These are phyloP conservation scores for Candida sojae DNA, from an alignment of 1,139 yeast species.

Conservation along the genomic window DNA sequence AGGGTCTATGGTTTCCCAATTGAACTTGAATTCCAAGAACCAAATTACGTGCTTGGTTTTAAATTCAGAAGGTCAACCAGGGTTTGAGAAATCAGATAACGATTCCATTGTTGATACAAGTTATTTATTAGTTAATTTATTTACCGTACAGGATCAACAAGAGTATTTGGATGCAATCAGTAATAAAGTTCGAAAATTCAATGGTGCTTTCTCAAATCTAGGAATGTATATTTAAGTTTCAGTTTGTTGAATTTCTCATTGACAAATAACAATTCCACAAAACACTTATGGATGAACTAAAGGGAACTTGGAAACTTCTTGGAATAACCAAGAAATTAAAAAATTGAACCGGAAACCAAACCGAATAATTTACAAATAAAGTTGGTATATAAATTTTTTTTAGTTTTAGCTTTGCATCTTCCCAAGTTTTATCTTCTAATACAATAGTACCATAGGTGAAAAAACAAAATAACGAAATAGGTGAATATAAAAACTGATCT, in stretches of 20 bases:
- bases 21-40: constrained; percentile 17
- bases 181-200: constrained; percentile 33
- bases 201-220: constrained; percentile 32
- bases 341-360: constrained; percentile 97
- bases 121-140: constrained; percentile 20
- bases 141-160: constrained; percentile 16
- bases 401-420: constrained; percentile 64
- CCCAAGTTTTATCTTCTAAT: constrained; percentile 71
- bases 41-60: constrained; percentile 31
- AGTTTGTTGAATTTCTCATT: constrained; percentile 54
- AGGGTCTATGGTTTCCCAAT: constrained; percentile 42
- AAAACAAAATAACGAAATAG: constrained; percentile 77
- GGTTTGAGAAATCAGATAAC: constrained; percentile 46
- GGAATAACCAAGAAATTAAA: constrained; percentile 85
- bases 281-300: constrained; percentile 86
- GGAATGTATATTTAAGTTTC: constrained; percentile 38
- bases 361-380: constrained; percentile 71
- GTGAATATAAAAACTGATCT: constrained; percentile 89
- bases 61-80: constrained; percentile 61
- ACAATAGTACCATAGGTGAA: constrained; percentile 83
- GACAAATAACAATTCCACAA: constrained; percentile 92
- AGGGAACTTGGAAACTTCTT: constrained; percentile 80
- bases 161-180: constrained; percentile 28
- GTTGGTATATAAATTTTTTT: constrained; percentile 72
- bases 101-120: constrained; percentile 41